Base-by-base conservation (phyloP, 2,329 filamentous ascomycete genomes). In the Pyricularia sp. region DNA sequence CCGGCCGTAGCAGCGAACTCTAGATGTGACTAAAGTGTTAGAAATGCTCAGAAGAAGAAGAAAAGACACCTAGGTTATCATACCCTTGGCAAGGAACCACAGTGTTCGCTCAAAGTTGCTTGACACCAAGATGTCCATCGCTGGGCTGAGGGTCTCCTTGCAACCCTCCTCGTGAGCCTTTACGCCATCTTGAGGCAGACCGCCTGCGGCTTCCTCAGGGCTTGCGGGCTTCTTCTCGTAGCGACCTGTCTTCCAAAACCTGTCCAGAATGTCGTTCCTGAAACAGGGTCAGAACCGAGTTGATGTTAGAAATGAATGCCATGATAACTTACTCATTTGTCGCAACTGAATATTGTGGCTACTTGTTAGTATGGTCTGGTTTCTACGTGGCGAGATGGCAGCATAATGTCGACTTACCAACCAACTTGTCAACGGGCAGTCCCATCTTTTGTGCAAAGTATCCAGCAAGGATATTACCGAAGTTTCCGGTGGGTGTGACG, bases 61-160 rank as follows among this genome's bases (percentile, higher is more conserved):
- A 3, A n/a, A 59, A 2, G 6, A n/a, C n/a, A n/a, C n/a, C n/a
- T n/a, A n/a, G 50, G 50, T 4, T 1, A 17, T 26, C 61, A 58
- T 65, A 68, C 73, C 73, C 80, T 92, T 92, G 1, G 93, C 90
- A 31, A 98, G 83, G 83, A 92, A 97, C 94, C 94, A 98, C 12
- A 99, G 85, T 5, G 99, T 84, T 36, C 95, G 88, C 84, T 99
- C 95, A 77, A 99, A 98, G 83, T 99, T 99, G 78, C 91, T 95
- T 28, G 91, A 94, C 14, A 98, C 94, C 3, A 98, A 84, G 72
- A 98, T 98, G 78, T 99, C 95, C 95, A 99, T 98, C 64, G 95
- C 95, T 0, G 95, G 95, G 73, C 91, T 93, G 67, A 96, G 86
- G 0, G 95, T 99, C 81, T 97, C 94, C 81, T 93, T 94, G 71